Evolutionary conservation across 2,329 filamentous ascomycete genomes (phyloP), one percentile per base, ranked within the genome.

Genomic region (Pseudocercospora cruenta): DNA sequence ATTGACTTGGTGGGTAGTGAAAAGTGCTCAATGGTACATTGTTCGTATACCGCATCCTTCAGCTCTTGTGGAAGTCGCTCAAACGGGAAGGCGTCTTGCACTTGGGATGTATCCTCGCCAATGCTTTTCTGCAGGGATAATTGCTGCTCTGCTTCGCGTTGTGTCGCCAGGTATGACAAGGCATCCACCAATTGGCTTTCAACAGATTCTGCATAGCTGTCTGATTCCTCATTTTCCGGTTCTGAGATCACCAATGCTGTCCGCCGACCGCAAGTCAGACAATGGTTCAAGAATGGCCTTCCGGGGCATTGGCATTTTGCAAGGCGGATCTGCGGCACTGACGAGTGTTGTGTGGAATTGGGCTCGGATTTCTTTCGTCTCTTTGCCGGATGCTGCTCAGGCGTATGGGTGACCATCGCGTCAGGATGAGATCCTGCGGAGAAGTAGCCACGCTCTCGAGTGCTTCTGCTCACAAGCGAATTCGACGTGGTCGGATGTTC

Each of bases 61-160:
- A 58, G 55, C 24, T 58, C 55, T 16, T 24, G 55, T 14, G 55
- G 55, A 22, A 58, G 55, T 19, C 22, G 19, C n/a, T 58, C 28
- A 26, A 58, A 58, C 2, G 55, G 28, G 36, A 39, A 58, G 19
- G n/a, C 19, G 4, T 43, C n/a, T 19, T 21, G 21, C 21, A 19
- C 10, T n/a, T 4, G 47, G 6, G 5, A 7, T 26, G 9, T 8
- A 2, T 26, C 47, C 21, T 53, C 21, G 21, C 16, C 5, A 43
- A n/a, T 43, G n/a, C 14, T 9, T 43, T 16, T 19, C 39, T 7
- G 39, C 39, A 43, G 39, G 39, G 6, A 9, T 8, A 7, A 19
- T 43, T 43, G 39, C 39, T 43, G 39, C 39, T 43, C 39, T 5
- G 47, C 47, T 24, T 24, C 47, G 22, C 47, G 16, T 19, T 43